Base-by-base conservation (phyloP, 768 basidiomycete genomes). In the Strobilomyces dryophilus region DNA sequence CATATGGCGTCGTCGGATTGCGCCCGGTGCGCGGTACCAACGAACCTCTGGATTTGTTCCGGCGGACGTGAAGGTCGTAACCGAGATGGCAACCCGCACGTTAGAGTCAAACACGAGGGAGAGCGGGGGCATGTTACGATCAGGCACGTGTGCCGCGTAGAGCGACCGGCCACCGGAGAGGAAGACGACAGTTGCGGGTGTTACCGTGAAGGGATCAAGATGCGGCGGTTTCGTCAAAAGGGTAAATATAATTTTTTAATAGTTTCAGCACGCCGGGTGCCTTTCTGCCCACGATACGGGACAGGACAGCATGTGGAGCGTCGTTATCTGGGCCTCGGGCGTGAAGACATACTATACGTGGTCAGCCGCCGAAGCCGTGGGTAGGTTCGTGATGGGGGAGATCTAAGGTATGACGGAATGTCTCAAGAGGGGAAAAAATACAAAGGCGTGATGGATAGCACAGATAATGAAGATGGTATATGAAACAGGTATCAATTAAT, bases 151-250 rank as follows among this genome's bases (percentile, higher is more conserved):
- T 27, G 27, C n/a, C n/a, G n/a, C n/a, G n/a, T n/a, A 27, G 27
- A 27, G 27, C 27, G 27, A 27, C 27, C 27, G 27, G 27, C 27
- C 27, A 27, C 27, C 27, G 27, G 27, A 27, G 27, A 51, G 51
- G 47, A 55, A 52, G 32, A 51, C 21, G 35, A 57, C n/a, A n/a
- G 43, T 34, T 4, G 44, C 65, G 64, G 65, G 15, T 50, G 26
- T 61, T 64, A 59, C 64, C 64, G 64, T 54, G 18, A 42, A 24
- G 52, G 47, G 57, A 66, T 66, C 57, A 37, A 39, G 62, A 64
- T 56, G 42, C 45, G 34, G 36, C 41, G 35, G 36, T 59, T 50
- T 50, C 37, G 39, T 58, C 56, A 11, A 47, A 34, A 44, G 26
- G 37, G 20, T 39, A 47, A 56, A 29, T 32, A 42, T 52, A 57